Evolutionary conservation across 2,329 filamentous ascomycete species (phyloP), one percentile per base, ranked within the genome.

Genomic region (Paraconiothyrium sp.): DNA sequence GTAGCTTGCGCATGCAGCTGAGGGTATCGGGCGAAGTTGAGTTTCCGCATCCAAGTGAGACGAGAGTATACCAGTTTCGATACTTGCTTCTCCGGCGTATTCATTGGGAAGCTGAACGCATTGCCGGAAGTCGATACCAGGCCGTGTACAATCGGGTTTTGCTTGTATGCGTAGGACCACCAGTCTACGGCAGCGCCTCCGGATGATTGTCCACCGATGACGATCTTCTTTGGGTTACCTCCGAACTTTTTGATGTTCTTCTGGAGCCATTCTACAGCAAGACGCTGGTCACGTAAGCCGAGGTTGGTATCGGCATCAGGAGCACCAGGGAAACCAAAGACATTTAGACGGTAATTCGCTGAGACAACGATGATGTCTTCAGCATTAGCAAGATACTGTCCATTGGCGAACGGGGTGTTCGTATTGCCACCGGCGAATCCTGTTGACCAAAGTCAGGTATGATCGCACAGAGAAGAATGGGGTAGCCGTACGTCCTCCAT

Each of bases 81-180:
- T 16, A 20, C 4, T 8, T 41, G 39, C 16, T 9, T 20, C 4
- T 58, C 47, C 71, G 72, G 2, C 66, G 67, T 16, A 69, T 65
- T 11, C 72, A 65, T 22, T 63, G 67, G 0, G 72, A 77, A 41
- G 72, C 74, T 8, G 64, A 66, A 46, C 67, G 50, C 50, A 3
- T 79, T 83, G 2, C 84, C 84, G 4, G 84, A 86, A 35, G 81
- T 76, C 3, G 80, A 73, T 58, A 86, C 83, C 10, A 84, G 72
- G 3, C 78, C 83, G 7, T 76, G 70, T n/a, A 80, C 80, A 13
- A 87, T 85, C 7, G 85, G 83, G 30, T 86, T 81, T 0, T 79
- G 55, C 8, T 67, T 66, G 58, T 80, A 84, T 0, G 84, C 81
- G 55, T 84, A 86, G 0, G 80, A 75, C 76, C 80, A 84, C 68